Evolutionary conservation across 2,329 filamentous ascomycete genomes (phyloP), one percentile per base, ranked within the genome.

Genomic region (Capronia americana): DNA sequence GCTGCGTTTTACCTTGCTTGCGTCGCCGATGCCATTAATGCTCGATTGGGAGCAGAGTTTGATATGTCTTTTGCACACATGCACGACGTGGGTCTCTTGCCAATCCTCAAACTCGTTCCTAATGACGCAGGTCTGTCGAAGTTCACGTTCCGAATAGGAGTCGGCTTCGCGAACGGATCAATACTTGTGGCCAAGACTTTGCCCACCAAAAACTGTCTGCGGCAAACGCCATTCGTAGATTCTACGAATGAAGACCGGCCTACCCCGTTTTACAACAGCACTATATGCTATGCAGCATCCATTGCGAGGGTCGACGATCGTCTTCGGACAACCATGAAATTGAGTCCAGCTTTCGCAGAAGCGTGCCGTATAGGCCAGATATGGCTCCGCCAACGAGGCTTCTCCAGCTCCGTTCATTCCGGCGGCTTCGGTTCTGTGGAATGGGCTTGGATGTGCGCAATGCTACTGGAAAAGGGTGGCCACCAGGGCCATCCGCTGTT

Each of bases 361-460:
- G 91, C 93, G 8, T 96, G 92, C 76, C 84, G 96, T 7, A 84
- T 99, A 24, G 95, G 94, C 28, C 88, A 90, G 64, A 87, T 92
- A 63, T 99, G 95, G 95, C 84, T 99, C 48, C 89, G 89, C 71
- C 94, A 98, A 78, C 87, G 94, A 63, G 93, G 93, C 0, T 91
- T 97, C 71, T 85, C 85, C 17, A 86, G 91, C 53, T 81, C 85
- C 24, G 78, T 93, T n/a, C 84, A 87, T 1, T 81, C 84, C 51
- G 94, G 95, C 53, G 95, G 95, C 0, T 97, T 99, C 76, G 95
- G 95, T 2, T 88, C 92, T 71, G 96, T 97, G 70, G 95, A 99
- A 76, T 98, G 92, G 92, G 86, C 91, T 0, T 81, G 87, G n/a
- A 81, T 95, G 57, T 86, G 93, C 75, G 92, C 93, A 34, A 82